A percentile compares a stretch with the other conserved stretches of the same genome.
These are phyloP conservation scores for Colletotrichum orbiculare DNA, from an alignment of 2,329 filamentous ascomycete genomes.

Conservation along the genomic window DNA sequence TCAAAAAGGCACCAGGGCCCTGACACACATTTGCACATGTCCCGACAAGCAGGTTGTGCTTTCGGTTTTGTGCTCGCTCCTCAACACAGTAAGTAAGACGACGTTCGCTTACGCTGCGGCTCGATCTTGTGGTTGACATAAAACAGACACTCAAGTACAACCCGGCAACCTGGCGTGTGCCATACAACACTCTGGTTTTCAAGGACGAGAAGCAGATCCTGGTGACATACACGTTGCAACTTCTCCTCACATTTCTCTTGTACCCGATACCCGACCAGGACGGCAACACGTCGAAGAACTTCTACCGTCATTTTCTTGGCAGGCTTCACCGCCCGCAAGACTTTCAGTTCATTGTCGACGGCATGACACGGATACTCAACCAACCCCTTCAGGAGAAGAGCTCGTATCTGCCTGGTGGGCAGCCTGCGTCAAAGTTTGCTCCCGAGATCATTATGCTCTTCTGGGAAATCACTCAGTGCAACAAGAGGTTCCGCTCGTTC, in stretches of 20 bases:
- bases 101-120: no score
- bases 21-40: conserved; percentile 90
- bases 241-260: conserved; percentile 85
- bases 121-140: conserved; percentile 14
- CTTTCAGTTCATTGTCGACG: conserved; percentile 96
- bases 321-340: conserved; percentile 92
- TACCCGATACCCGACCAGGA: conserved; percentile 88
- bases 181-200: conserved; percentile 92
- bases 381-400: conserved; percentile 90
- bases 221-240: conserved; percentile 90
- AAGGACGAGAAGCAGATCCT: conserved; percentile 91
- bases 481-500: conserved; percentile 95
- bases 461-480: conserved; percentile 97
- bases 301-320: conserved; percentile 91
- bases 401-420: conserved; percentile 88
- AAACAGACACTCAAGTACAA: conserved; percentile 91
- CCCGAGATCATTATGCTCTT: conserved; percentile 97
- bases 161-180: conserved; percentile 90
- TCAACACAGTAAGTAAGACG: conserved; percentile 81
- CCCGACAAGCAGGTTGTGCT: conserved; percentile 92
- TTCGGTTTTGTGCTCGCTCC: conserved; percentile 87
- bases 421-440: conserved; percentile 84
- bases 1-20: conserved; percentile 81
- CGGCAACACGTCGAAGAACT: conserved; percentile 81
- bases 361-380: conserved; percentile 91